These are phyloP conservation scores for Pyronema domesticum DNA, from an alignment of 495 filamentous ascomycete species.

Conservation along the genomic window DNA sequence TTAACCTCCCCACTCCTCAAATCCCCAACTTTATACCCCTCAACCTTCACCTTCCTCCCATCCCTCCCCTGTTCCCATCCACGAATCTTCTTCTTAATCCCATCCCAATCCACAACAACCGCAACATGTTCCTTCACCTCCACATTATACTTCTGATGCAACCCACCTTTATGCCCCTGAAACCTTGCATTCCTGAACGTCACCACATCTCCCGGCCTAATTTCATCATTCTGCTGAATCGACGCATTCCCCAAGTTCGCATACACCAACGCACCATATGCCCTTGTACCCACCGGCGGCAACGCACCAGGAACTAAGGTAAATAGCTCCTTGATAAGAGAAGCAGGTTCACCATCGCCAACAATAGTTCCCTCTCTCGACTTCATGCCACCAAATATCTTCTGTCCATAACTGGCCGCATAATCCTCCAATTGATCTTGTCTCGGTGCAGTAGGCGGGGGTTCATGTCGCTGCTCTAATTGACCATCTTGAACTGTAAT, in stretches of 20 bases:
- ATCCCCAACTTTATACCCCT: conserved; percentile 87
- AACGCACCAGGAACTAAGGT: conserved; percentile 54
- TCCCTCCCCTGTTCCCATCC: conserved; percentile 93
- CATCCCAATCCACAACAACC: conserved; percentile 97
- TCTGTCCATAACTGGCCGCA: conserved; percentile 56
- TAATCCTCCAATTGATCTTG: conserved; percentile 85
- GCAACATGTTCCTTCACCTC: conserved; percentile 93
- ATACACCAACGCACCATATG: conserved; percentile 85
- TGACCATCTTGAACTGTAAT: conserved; percentile 66
- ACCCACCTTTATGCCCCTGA: conserved; percentile 82
- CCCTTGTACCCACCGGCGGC: conserved; percentile 61
- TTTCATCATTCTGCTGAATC: conserved; percentile 79
- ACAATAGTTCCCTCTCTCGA: conserved; percentile 60
- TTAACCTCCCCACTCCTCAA: conserved; percentile 86
- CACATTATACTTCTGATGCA: conserved; percentile 80
- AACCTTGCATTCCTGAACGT: conserved; percentile 88
- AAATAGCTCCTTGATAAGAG: conserved; percentile 62
- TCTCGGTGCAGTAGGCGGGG: conserved; percentile 62
- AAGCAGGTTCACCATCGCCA: conserved; percentile 63
- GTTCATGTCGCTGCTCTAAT: conserved; percentile 74
- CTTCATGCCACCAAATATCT: conserved; percentile 49
- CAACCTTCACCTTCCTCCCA: conserved; percentile 81
- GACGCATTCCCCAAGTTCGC: conserved; percentile 85
- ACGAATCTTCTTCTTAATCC: conserved; percentile 91
- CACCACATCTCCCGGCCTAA: conserved; percentile 82